Evolutionary conservation across 306 rosid species (phyloP).

Genomic region (Glycine latifolia): DNA sequence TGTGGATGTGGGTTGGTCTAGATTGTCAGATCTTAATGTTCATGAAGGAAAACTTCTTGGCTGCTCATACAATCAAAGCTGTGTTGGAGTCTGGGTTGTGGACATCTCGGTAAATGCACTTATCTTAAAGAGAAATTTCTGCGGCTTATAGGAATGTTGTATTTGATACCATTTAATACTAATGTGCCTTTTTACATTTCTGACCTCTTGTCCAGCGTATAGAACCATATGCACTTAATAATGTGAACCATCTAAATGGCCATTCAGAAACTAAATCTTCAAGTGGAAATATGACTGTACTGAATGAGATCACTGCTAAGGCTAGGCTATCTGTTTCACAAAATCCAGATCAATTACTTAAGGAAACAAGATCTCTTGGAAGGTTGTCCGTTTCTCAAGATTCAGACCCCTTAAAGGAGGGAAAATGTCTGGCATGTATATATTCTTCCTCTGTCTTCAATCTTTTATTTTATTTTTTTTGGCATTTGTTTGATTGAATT

Average conservation of each 20-base stretch:
- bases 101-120: slow-evolving; percentile 83
- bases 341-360: slow-evolving; percentile 73
- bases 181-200: slow-evolving; percentile 37
- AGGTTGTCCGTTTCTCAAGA: slow-evolving; percentile 91
- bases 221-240: slow-evolving; percentile 81
- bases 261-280: slow-evolving; percentile 81
- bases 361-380: slow-evolving; percentile 90
- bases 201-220: slow-evolving; percentile 73
- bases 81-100: slow-evolving; percentile 99
- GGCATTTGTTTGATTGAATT: slow-evolving; percentile 39
- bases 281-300: slow-evolving; percentile 68
- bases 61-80: slow-evolving; percentile 96
- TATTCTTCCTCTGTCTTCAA: slow-evolving; percentile 36
- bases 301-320: slow-evolving; percentile 73
- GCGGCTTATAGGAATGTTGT: slow-evolving; percentile 40
- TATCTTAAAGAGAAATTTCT: slow-evolving; percentile 21
- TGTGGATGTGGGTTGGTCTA: slow-evolving; percentile 99
- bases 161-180: slow-evolving; percentile 42
- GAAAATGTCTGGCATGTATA: slow-evolving; percentile 80
- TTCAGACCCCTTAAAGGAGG: slow-evolving; percentile 83
- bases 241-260: slow-evolving; percentile 71
- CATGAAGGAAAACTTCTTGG: slow-evolving; percentile 99
- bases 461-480: not conserved
- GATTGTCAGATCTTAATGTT: slow-evolving; percentile 93
- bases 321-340: slow-evolving; percentile 75